A percentile compares a stretch with the other conserved stretches of the same genome.
These are phyloP conservation scores for Fusarium fujikuroi DNA, from an alignment of 2,329 filamentous ascomycete genomes.

Conservation along the genomic window DNA sequence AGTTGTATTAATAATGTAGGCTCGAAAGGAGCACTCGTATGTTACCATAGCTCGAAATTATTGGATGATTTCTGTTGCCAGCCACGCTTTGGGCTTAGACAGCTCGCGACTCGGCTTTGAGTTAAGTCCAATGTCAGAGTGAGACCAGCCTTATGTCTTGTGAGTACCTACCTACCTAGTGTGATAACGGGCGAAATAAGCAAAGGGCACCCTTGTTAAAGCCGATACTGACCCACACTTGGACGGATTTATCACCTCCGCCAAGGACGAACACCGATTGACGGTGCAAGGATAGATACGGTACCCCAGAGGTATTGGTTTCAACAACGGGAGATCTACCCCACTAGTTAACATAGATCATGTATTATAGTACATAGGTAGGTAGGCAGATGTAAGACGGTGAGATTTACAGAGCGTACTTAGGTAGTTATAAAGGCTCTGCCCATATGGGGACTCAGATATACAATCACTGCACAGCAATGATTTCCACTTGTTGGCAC, in stretches of 20 bases:
- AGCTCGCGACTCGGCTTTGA: conserved; percentile 41
- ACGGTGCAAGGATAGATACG: not conserved
- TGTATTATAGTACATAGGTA: not conserved
- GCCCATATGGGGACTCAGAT: not conserved
- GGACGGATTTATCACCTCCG: not conserved
- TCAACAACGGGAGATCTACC: not conserved
- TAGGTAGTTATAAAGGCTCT: not conserved
- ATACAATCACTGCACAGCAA: not conserved
- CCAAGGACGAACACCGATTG: not conserved
- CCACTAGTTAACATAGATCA: not conserved
- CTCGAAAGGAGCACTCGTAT: not conserved
- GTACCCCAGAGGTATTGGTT: not conserved
- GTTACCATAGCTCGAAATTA: not conserved
- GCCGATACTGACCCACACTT: not conserved
- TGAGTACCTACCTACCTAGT: too few species aligned
- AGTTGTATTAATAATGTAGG: not conserved
- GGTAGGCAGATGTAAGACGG: not conserved
- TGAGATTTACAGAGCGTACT: not conserved
- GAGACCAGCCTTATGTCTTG: conserved; percentile 8
- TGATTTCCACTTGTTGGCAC: not conserved
- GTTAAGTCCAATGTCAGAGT: conserved; percentile 37
- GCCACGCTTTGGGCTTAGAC: conserved; percentile 11
- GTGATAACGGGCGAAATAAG: not conserved
- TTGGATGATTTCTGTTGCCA: conserved; percentile 4
- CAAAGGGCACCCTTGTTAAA: not conserved